Percentiles rank a stretch among this genome's conserved stretches.
phyloP scores from a whole-genome alignment of 202 grass and related monocot species.

The Hordeum pubiflorum region DNA sequence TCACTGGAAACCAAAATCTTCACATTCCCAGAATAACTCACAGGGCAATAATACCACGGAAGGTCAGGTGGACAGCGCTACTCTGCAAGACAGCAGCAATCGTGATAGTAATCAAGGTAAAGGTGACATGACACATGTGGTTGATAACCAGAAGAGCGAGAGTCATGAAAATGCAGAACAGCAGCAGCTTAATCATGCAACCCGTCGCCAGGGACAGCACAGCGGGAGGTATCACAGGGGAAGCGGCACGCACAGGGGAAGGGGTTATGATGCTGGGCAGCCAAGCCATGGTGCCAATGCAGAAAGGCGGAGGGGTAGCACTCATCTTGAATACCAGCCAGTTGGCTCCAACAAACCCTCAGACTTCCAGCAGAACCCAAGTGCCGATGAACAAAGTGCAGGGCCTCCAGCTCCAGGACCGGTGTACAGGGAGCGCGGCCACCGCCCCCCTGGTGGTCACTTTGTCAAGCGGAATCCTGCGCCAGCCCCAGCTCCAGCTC shows the following conservation, averaged over 20 bases:
- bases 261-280: slow-evolving; percentile 42
- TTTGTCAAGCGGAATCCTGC: slow-evolving; percentile 37
- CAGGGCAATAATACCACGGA: slow-evolving; percentile 38
- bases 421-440: slow-evolving; percentile 28
- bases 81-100: slow-evolving; percentile 27
- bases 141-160: slow-evolving; percentile 14
- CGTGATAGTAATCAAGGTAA: slow-evolving; percentile 9
- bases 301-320: slow-evolving; percentile 37
- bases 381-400: slow-evolving; percentile 9
- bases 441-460: slow-evolving; percentile 25
- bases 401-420: slow-evolving; percentile 18
- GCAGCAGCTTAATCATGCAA: slow-evolving; percentile 33
- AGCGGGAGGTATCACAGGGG: slow-evolving; percentile 49
- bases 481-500: neutral
- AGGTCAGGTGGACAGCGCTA: slow-evolving; percentile 28
- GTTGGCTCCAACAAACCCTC: slow-evolving; percentile 35
- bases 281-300: slow-evolving; percentile 29
- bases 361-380: slow-evolving; percentile 36
- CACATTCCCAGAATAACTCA: slow-evolving; percentile 28
- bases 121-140: neutral
- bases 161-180: slow-evolving; percentile 21
- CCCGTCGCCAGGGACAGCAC: slow-evolving; percentile 32
- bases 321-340: slow-evolving; percentile 62
- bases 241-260: slow-evolving; percentile 40
- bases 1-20: slow-evolving; percentile 89